A percentile compares a stretch with the other conserved stretches of the same genome.
These are phyloP conservation scores for Lagenidium giganteum DNA, from an alignment of 352 stramenopile genomes.

Conservation along the genomic window DNA sequence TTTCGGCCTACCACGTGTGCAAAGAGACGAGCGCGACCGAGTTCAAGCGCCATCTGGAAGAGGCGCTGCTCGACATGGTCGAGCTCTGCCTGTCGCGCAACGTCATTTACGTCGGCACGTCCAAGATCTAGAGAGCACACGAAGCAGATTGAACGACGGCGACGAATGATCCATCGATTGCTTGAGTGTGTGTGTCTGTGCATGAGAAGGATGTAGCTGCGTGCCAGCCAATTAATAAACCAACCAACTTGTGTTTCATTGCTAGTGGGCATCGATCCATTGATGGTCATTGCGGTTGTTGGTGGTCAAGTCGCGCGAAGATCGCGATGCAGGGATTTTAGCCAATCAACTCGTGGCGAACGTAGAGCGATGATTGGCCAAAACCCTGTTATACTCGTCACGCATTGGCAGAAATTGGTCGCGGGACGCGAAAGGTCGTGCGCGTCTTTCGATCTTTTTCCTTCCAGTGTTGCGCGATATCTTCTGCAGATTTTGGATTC, in stretches of 20 bases:
- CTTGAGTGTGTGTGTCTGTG: too few relatives aligned
- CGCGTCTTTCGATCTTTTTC: conserved; percentile 9
- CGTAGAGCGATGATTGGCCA: conserved; percentile 1
- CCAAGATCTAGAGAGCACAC: conserved; percentile 81
- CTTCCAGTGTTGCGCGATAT: conserved; percentile 6
- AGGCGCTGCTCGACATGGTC: conserved; percentile 92
- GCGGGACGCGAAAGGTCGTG: conserved; percentile 9
- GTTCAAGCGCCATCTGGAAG: conserved; percentile 89
- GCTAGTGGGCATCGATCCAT: too few relatives aligned
- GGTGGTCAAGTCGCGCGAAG: too few relatives aligned
- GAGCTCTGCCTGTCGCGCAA: conserved; percentile 82
- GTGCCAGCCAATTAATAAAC: too few relatives aligned
- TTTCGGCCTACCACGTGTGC: conserved; percentile 83
- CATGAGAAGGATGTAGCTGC: too few relatives aligned
- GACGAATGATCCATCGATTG: too few relatives aligned
- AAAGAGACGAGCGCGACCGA: conserved; percentile 58
- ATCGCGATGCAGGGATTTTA: too few relatives aligned
- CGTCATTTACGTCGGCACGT: conserved; percentile 78
- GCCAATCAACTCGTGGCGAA: too few relatives aligned
- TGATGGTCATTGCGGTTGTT: too few relatives aligned
- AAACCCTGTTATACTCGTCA: conserved; percentile 15
- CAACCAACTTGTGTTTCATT: conserved; percentile 11
- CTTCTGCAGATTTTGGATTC: too few relatives aligned
- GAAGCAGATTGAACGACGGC: too few relatives aligned
- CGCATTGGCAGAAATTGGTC: conserved; percentile 15